Evolutionary conservation across 768 basidiomycete genomes (phyloP), one percentile per base, ranked within the genome.

Genomic region (Calocybe gangraenosa): DNA sequence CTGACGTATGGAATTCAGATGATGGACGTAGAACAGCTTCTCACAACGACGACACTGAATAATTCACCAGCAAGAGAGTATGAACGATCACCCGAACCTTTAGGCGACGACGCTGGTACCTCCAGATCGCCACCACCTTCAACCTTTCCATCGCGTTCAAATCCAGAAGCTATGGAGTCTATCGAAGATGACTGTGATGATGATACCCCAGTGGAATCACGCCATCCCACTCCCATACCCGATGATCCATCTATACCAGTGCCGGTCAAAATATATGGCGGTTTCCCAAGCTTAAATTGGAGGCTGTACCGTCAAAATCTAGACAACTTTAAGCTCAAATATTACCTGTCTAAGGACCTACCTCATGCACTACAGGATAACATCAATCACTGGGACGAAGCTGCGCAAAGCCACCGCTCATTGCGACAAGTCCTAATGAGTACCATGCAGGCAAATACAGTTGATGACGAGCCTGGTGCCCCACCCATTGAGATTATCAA

Each of bases 401-500:
- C 57, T n/a, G 70, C 65, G 20, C 68, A 74, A 10, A 58, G 62
- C 18, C 67, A 74, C 1, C 65, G 62, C 2, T 62, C 70, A 38
- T 74, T 75, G 55, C 73, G 76, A 14, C 55, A 61, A 2, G 65
- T 90, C 1, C 85, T 91, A 47, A 74, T 84, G 55, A 74, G 77
- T 2, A 73, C 73, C 49, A 90, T 93, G 11, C 63, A 64, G 13
- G 77, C 84, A 50, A 82, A 79, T 47, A 85, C 84, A 0, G 70
- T 70, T 17, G 65, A 70, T 4, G 82, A 85, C 52, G 90, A 92
- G 49, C 82, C 79, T 0, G 57, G 76, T 36, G 83, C 87, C 1
- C 89, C 87, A 0, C 65, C 65, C 4, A 87, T 95, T 54, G 64
- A 64, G 13, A 74, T 95, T 19, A 59, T 79, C 40, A 92, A 93